Conservation (phyloP, 257 asterid genomes). For the Anisodus acutangulus region DNA sequence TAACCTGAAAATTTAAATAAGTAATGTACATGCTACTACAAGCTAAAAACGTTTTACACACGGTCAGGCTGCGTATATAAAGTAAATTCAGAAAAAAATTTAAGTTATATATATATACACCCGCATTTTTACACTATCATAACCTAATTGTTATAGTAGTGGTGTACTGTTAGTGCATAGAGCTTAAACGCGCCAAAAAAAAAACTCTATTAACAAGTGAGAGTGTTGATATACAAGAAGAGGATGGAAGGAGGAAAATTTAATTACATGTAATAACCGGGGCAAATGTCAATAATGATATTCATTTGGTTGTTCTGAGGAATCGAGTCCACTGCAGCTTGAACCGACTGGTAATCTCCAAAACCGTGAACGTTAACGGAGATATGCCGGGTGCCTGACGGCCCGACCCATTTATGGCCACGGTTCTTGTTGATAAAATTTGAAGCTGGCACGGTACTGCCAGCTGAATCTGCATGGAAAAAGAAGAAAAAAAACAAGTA, state of each 20-base stretch:
- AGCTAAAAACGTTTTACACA: too few relatives aligned
- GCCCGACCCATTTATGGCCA: slow-evolving; percentile 65
- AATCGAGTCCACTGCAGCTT: slow-evolving; percentile 75
- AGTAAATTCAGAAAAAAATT: too few relatives aligned
- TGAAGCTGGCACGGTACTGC: background rate
- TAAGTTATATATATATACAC: too few relatives aligned
- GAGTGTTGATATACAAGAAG: background rate
- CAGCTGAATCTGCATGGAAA: slow-evolving; percentile 15
- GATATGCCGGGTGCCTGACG: slow-evolving; percentile 72
- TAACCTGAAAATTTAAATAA: too few relatives aligned
- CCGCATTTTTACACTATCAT: too few relatives aligned
- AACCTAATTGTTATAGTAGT: too few relatives aligned
- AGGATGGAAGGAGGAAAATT: background rate
- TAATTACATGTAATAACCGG: slow-evolving; percentile 74
- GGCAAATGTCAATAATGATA: slow-evolving; percentile 67
- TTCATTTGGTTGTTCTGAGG: slow-evolving; percentile 60
- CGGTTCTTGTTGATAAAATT: slow-evolving; percentile 36
- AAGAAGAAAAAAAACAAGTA: background rate
- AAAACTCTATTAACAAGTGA: background rate
- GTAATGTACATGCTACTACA: too few relatives aligned
- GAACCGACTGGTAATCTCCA: slow-evolving; percentile 69
- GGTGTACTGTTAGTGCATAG: background rate
- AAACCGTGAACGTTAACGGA: slow-evolving; percentile 69
- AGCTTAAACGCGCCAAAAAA: background rate
- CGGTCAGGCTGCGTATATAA: too few relatives aligned